Evolutionary conservation across 352 stramenopile genomes (phyloP), one percentile per base, ranked within the genome.

Genomic region (Pythium phragmiticola): DNA sequence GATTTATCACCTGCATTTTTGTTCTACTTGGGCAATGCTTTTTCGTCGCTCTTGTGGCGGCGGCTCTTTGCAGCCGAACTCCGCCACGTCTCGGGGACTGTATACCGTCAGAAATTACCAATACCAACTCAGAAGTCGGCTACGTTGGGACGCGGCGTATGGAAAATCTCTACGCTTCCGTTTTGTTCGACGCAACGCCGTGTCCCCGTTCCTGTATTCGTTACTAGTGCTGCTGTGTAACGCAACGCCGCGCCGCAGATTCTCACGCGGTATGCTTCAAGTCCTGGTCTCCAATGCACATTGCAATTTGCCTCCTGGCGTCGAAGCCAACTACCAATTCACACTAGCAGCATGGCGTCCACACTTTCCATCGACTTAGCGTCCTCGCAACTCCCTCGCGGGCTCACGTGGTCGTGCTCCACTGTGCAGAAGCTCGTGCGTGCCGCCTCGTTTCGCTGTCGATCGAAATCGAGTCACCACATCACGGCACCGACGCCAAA

Each of bases 371-470:
- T 48, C 21, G 51, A 30, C 7, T 4, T 57, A 17, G 51, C 51
- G 19, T 57, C 51, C 7, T 47, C 34, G 8, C 51, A 48, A 4
- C 45, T 50, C n/a, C 21, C 45, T 5, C n/a, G 21, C n/a, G n/a
- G 17, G 4, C 45, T 50, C 8, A 16, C n/a, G 45, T 28, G 45
- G 45, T 28, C 45, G 2, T 36, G 49, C 49, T 42, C 14, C 17
- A 19, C 41, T 6, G 9, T 60, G 13, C 13, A 39, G 41, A 50
- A 52, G 54, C 39, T 60, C 12, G 14, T 26, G 21, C 54, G 54
- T 17, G 54, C 39, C 1, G 54, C 54, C 4, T 39, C 54, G 23
- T 39, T 49, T 14, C 37, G 41, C 23, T 60, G 39, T 14, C 13
- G 17, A 51, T 28, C 54, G 19, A 42, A 21, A 45, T 45, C 39